These are phyloP conservation scores for Meyerozyma guilliermondii DNA, from an alignment of 1,139 yeast genomes.

Conservation along the genomic window DNA sequence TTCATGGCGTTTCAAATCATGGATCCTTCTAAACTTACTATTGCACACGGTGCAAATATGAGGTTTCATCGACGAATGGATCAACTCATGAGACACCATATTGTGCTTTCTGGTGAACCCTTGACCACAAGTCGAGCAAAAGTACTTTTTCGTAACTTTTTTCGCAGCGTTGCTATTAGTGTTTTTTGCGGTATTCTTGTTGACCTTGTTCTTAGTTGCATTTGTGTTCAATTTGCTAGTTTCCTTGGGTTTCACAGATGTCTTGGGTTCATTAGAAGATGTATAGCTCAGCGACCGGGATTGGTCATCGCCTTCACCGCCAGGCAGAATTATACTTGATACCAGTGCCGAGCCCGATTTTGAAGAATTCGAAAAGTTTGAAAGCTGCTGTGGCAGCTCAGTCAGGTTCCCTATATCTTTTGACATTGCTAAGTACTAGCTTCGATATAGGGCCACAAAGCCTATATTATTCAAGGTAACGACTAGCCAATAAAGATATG, in stretches of 20 bases:
- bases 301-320: no score
- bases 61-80: conserved; percentile 65
- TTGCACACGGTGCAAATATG: conserved; percentile 63
- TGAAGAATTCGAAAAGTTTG: neutral
- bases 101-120: conserved; percentile 69
- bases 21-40: conserved; percentile 62
- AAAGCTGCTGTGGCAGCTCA: neutral
- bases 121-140: conserved; percentile 57
- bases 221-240: neutral
- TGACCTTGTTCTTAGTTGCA: neutral
- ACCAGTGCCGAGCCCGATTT: neutral
- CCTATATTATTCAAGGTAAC: no score
- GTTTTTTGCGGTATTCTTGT: neutral
- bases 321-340: neutral
- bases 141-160: conserved; percentile 23
- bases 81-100: conserved; percentile 66
- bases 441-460: no score
- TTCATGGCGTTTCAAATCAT: conserved; percentile 72
- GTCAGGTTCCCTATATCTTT: neutral
- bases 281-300: neutral
- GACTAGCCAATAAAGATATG: no score
- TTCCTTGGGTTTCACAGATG: no score
- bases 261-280: neutral
- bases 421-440: neutral
- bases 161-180: neutral